Evolutionary conservation across 768 basidiomycete species (phyloP).

Genomic region (Agaricus blazei): DNA sequence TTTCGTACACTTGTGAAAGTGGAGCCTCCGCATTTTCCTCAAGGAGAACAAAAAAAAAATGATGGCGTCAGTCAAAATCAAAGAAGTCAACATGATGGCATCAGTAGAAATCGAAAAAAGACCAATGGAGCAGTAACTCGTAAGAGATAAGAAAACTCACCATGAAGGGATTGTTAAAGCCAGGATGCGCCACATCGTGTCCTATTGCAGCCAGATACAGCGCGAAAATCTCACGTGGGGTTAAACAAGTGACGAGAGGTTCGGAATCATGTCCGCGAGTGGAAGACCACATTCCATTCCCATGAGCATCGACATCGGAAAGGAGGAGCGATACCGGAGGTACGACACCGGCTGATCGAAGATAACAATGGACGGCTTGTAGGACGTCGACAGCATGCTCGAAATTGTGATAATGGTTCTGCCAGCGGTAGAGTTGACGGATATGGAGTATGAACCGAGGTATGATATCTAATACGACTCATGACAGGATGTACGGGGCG

Average conservation of each 20-base stretch:
- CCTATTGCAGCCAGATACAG: constrained; percentile 91
- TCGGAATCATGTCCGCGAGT: constrained; percentile 31
- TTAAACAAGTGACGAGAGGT: constrained; percentile 39
- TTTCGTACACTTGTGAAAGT: constrained; percentile 81
- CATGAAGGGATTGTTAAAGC: constrained; percentile 92
- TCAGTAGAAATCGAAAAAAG: too few relatives aligned
- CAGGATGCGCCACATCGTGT: constrained; percentile 97
- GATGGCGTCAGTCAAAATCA: neutral
- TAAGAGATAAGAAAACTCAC: constrained; percentile 37
- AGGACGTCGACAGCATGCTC: constrained; percentile 95
- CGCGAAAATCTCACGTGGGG: constrained; percentile 73
- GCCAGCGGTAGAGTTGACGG: constrained; percentile 84
- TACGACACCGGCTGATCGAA: constrained; percentile 72
- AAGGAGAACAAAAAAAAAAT: constrained; percentile 1
- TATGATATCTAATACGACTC: constrained; percentile 53
- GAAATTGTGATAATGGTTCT: constrained; percentile 97
- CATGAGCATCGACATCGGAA: constrained; percentile 21
- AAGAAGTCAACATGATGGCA: neutral
- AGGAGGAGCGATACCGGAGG: constrained; percentile 71
- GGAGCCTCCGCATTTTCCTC: constrained; percentile 94
- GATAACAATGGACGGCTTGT: constrained; percentile 86
- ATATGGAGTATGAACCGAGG: constrained; percentile 79
- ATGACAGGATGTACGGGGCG: constrained; percentile 9
- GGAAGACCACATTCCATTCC: constrained; percentile 32
- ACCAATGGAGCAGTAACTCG: too few relatives aligned